Conservation (phyloP, 202 grass and related monocot genomes). For the Carex arenaria region DNA sequence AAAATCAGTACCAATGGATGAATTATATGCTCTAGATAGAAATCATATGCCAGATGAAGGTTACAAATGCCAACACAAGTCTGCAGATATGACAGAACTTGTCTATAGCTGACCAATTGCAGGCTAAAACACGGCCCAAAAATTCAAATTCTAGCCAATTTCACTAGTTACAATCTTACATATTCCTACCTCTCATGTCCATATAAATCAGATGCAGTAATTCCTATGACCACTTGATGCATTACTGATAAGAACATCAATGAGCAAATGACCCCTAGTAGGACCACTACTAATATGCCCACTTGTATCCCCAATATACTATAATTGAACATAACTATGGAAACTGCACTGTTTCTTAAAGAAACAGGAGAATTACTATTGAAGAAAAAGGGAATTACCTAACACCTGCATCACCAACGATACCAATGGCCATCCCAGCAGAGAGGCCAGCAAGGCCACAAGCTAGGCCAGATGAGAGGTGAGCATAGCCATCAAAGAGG, state of each 20-base stretch:
- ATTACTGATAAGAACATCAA: not conserved
- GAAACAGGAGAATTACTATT: not conserved
- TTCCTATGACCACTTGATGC: not conserved
- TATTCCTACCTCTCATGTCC: not conserved
- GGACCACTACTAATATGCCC: not conserved
- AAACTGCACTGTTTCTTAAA: not conserved
- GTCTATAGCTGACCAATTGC: not conserved
- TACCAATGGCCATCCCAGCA: conserved; percentile 95
- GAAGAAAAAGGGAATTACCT: conserved; percentile 40
- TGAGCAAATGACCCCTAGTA: not conserved
- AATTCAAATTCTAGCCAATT: not conserved
- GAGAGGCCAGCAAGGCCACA: conserved; percentile 90
- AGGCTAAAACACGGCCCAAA: not conserved
- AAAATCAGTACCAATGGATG: not conserved
- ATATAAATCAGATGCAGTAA: not conserved
- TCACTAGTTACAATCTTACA: not conserved
- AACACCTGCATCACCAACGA: conserved; percentile 94
- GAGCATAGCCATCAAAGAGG: conserved; percentile 93
- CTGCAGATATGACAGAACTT: not conserved
- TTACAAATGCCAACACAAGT: not conserved
- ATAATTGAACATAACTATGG: not conserved
- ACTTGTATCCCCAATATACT: not conserved
- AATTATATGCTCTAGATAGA: not conserved
- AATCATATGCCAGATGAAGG: not conserved
- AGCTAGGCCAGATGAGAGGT: conserved; percentile 78